Base-by-base conservation (phyloP, 352 stramenopile species). In the Thalassiosira ordinaria region DNA sequence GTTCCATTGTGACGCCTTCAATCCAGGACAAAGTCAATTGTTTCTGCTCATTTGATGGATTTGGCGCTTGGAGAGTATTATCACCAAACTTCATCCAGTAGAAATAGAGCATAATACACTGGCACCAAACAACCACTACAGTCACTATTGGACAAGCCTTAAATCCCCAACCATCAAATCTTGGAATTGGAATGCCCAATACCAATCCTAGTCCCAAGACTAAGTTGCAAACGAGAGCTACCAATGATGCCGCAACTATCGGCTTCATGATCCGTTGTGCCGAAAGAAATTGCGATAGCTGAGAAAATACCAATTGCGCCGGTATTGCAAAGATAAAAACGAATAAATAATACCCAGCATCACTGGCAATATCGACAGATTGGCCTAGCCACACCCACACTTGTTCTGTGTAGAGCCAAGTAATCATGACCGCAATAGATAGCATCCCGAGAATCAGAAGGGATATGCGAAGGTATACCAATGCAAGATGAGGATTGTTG, bases 251-350 rank as follows among this genome's bases (percentile, higher is more conserved):
- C 22, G 78, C 73, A 7, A 91, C 83, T 72, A 92, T 83, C 29
- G 90, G 90, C 41, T 80, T 69, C 82, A 93, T 92, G 46, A 92
- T 88, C 26, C 78, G 61, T 63, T 94, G 90, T 13, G 88, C 86
- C 0, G 71, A 85, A 60, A 94, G 86, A 68, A 90, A 94, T 74
- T 94, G 90, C 1, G 74, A 73, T 7, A 93, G 44, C 69, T 93
- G 90, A 24, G 44, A 41, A 68, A 91, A 93, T 24, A 66, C 33
- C n/a, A 85, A 71, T 31, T 84, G 72, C 9, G 72, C 85, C 16
- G 89, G 89, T 47, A 94, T 80, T 29, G 69, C 71, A 27, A 90
- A 85, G 33, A 82, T 73, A 35, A 94, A 84, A 0, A 91, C 70
- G 27, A 55, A 59, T 4, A 86, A 82, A 83, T 93, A 94, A 59